Percentiles rank a stretch among this genome's conserved stretches.
These are phyloP conservation scores for Rhododendron ovatum DNA, from an alignment of 148 eudicot species.

Conservation along the genomic window DNA sequence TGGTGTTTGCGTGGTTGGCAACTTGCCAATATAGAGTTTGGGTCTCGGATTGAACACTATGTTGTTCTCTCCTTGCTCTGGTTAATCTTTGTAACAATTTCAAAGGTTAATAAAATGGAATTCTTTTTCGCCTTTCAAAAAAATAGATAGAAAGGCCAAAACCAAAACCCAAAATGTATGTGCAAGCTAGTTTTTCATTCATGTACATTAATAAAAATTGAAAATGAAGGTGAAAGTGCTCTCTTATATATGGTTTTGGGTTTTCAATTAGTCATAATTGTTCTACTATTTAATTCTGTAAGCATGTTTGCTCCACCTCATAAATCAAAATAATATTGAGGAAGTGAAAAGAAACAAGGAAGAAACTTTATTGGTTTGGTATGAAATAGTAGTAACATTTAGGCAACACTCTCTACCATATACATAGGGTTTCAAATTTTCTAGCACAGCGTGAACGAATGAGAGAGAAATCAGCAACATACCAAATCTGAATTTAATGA, in stretches of 20 bases:
- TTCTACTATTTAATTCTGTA: not conserved
- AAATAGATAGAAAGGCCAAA: not conserved
- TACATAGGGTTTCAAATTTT: no score
- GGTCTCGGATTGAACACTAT: no score
- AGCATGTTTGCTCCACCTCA: not conserved
- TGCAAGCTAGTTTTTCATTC: not conserved
- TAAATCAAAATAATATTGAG: not conserved
- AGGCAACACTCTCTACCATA: no score
- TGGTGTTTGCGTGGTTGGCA: no score
- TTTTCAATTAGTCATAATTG: not conserved
- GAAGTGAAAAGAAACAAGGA: not conserved
- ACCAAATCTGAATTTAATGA: not conserved
- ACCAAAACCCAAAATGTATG: not conserved
- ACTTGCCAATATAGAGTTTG: no score
- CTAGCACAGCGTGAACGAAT: not conserved
- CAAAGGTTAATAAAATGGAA: no score
- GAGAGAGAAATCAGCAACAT: not conserved
- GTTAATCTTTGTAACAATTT: no score
- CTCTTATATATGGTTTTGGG: not conserved
- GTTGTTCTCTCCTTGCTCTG: no score
- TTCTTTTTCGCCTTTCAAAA: no score
- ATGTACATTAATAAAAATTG: not conserved
- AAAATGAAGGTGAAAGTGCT: no score
- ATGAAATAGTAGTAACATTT: no score
- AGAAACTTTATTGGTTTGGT: not conserved